Evolutionary conservation across 2,329 filamentous ascomycete species (phyloP), one percentile per base, ranked within the genome.

Genomic region (Xylariaceae sp.): DNA sequence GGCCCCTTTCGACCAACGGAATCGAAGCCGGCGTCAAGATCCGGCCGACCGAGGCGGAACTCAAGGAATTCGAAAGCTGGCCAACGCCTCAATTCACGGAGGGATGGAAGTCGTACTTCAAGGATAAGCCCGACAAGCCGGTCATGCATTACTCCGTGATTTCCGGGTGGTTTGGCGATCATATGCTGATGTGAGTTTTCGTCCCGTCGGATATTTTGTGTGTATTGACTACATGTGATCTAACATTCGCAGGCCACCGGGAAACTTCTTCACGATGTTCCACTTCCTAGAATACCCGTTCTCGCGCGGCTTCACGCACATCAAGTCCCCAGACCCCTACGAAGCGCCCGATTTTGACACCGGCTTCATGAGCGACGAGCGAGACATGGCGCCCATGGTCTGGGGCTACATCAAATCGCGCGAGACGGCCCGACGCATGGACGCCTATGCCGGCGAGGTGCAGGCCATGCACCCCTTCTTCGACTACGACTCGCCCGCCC

Each of bases 71-170:
- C 73, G 85, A 88, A 71, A 80, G 73, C 5, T 90, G 89, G 88
- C 88, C 89, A 0, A 90, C 84, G 52, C 84, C 84, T 9, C 85
- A 90, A 56, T 93, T 93, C 77, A 81, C 80, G 51, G 81, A 82
- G 5, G 88, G 88, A 2, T 93, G 88, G 88, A 85, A 92, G 67
- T 86, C 82, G 56, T 92, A 93, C 76, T 93, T 92, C 74, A 88
- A 90, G 77, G 75, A 92, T 71, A 92, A 92, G 77, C 88, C 88
- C 0, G 88, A 92, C 74, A 92, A 92, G 80, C 89, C 89, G 0
- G 88, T 92, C 49, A 92, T 92, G 89, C 89, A 92, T 71, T 92
- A 92, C 75, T 88, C 82, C 1, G 83, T 92, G 57, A 91, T 92
- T 69, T 78, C 87, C 13, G 87, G 87, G 63, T 84, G 79, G 79